A percentile compares a stretch with the other conserved stretches of the same genome.
These are phyloP conservation scores for Trichophyton simii DNA, from an alignment of 2,329 filamentous ascomycete species.

Conservation along the genomic window DNA sequence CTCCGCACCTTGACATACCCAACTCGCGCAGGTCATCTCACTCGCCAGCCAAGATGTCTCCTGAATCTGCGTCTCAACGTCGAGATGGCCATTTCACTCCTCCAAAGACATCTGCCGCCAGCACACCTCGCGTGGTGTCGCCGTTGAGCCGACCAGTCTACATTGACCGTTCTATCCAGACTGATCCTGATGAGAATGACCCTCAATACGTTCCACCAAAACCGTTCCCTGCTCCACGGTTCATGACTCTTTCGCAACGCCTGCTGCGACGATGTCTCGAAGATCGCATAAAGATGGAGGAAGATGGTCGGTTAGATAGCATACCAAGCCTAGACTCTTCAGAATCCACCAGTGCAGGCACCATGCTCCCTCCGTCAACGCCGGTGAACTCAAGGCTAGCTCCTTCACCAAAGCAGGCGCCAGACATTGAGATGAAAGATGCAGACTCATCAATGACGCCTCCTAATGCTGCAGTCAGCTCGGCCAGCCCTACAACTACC, in stretches of 20 bases:
- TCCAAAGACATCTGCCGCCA: constrained; percentile 22
- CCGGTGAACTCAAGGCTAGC: constrained; percentile 8
- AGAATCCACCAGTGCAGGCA: constrained; percentile 6
- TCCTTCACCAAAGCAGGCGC: constrained; percentile 3
- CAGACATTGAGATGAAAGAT: constrained; percentile 27
- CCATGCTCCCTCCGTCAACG: constrained; percentile 11
- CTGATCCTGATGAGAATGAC: constrained; percentile 32
- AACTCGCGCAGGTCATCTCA: constrained; percentile 23
- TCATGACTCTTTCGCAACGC: constrained; percentile 25
- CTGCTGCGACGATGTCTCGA: constrained; percentile 32
- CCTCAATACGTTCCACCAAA: constrained; percentile 13
- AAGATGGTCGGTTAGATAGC: constrained; percentile 11
- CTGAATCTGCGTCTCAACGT: constrained; percentile 16
- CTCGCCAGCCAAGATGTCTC: constrained; percentile 22
- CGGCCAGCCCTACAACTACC: background rate
- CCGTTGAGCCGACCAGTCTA: constrained; percentile 23
- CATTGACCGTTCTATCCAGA: constrained; percentile 32
- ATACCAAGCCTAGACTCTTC: background rate
- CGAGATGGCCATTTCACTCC: constrained; percentile 18
- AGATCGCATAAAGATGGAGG: constrained; percentile 28
- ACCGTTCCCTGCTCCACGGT: constrained; percentile 22
- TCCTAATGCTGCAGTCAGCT: constrained; percentile 7
- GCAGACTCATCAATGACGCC: constrained; percentile 19
- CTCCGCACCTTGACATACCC: constrained; percentile 19
- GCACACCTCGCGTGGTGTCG: constrained; percentile 19